phyloP scores from a whole-genome alignment of 2,329 filamentous ascomycete genomes.

The Colletotrichum echinochloae region DNA sequence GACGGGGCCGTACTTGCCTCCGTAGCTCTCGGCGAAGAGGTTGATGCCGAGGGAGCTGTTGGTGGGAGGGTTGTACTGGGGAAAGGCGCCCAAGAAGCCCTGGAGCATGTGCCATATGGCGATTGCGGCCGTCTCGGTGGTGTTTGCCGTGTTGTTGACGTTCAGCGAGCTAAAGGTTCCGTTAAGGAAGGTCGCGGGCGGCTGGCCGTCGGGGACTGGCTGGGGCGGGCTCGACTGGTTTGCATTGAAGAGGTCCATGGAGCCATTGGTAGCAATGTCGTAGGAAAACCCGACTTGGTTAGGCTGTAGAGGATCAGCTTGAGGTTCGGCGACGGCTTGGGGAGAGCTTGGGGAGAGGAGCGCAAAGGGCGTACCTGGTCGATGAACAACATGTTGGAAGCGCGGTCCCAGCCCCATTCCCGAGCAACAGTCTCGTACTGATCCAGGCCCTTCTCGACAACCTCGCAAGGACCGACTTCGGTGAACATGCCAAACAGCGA shows the following conservation, averaged over 20 bases:
- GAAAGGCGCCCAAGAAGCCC: conserved; percentile 69
- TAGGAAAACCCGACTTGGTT: conserved; percentile 78
- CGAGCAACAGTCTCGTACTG: conserved; percentile 66
- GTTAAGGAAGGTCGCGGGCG: conserved; percentile 61
- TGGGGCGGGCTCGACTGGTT: conserved; percentile 52
- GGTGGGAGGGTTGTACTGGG: conserved; percentile 65
- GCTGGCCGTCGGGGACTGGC: conserved; percentile 40
- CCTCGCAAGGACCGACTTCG: conserved; percentile 67
- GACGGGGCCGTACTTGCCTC: conserved; percentile 76
- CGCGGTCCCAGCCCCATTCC: conserved; percentile 74
- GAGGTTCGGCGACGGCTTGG: conserved; percentile 43
- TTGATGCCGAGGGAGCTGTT: conserved; percentile 67
- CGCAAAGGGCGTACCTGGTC: conserved; percentile 58
- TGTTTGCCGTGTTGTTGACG: conserved; percentile 62
- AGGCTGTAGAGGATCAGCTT: conserved; percentile 61
- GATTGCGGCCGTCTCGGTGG: conserved; percentile 66
- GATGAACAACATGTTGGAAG: conserved; percentile 67
- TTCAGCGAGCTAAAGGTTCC: conserved; percentile 74
- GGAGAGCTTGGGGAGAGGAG: conserved; percentile 42
- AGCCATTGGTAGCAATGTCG: conserved; percentile 72
- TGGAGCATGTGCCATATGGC: conserved; percentile 76
- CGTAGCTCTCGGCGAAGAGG: conserved; percentile 77
- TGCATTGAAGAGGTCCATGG: conserved; percentile 61
- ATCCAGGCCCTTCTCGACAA: conserved; percentile 60
- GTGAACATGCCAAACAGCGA: conserved; percentile 74